Conservation (phyloP, 129 eudicot species). For the Erigeron canadensis region DNA sequence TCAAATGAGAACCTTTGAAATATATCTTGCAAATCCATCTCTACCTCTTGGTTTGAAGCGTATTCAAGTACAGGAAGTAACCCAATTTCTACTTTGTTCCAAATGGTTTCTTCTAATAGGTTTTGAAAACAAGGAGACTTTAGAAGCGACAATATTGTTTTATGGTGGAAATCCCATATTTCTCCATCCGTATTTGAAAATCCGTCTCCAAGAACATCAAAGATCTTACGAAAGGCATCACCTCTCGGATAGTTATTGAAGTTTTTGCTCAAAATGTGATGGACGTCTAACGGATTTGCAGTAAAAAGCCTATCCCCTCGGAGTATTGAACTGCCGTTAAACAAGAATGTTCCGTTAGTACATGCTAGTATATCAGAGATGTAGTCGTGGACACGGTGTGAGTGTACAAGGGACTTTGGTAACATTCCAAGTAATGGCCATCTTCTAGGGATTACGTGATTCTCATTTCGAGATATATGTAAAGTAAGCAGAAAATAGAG, state of each 20-base stretch:
- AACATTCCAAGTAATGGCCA: conserved; percentile 34
- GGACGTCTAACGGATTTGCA: conserved; percentile 35
- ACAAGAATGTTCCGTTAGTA: conserved; percentile 21
- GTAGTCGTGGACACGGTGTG: conserved; percentile 26
- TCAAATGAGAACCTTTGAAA: conserved; percentile 52
- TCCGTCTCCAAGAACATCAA: conserved; percentile 43
- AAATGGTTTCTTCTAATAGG: not conserved
- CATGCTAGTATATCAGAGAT: conserved; percentile 3
- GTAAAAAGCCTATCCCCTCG: conserved; percentile 20
- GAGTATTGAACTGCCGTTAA: not conserved
- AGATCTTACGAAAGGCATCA: conserved; percentile 23
- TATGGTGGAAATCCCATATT: conserved; percentile 38
- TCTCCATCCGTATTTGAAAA: conserved; percentile 34
- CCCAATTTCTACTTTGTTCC: conserved; percentile 26
- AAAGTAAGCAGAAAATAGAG: not conserved
- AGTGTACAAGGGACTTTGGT: conserved; percentile 6
- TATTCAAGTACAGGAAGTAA: conserved; percentile 23
- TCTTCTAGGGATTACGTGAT: not conserved
- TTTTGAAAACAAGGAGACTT: conserved; percentile 17
- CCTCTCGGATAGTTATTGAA: conserved; percentile 40
- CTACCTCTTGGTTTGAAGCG: not conserved
- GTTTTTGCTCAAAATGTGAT: conserved; percentile 42
- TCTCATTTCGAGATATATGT: not conserved
- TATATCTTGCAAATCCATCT: conserved; percentile 49
- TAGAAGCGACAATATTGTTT: conserved; percentile 8